Conservation (phyloP, 306 rosid species). For the Gleditsia sinensis region DNA sequence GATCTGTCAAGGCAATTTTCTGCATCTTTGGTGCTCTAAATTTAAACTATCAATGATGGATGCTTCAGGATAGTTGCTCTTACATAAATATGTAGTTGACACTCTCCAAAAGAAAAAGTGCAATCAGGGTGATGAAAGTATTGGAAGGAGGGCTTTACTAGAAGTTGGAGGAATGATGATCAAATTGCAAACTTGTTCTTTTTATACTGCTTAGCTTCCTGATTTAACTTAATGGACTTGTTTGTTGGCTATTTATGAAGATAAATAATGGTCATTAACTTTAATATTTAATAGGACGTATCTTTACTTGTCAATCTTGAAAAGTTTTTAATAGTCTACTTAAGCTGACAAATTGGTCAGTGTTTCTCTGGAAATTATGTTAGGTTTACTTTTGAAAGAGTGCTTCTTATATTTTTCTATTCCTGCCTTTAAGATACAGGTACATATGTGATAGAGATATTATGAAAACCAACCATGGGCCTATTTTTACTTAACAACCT, state of each 20-base stretch:
- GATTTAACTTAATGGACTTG: slow-evolving; percentile 6
- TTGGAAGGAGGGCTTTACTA: background rate
- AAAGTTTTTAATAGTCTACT: background rate
- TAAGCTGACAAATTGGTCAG: background rate
- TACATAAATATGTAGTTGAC: slow-evolving; percentile 29
- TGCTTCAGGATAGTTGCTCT: slow-evolving; percentile 22
- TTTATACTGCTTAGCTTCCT: background rate
- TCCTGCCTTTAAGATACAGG: background rate
- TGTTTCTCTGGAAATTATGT: background rate
- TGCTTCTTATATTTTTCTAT: slow-evolving; percentile 2
- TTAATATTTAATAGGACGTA: slow-evolving; percentile 1
- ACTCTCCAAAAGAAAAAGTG: background rate
- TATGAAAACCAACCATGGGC: background rate
- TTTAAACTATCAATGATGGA: slow-evolving; percentile 1
- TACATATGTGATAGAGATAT: background rate
- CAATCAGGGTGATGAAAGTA: background rate
- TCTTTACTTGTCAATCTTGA: background rate
- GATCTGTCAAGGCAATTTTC: slow-evolving; percentile 76
- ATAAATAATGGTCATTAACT: background rate
- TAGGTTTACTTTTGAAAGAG: slow-evolving; percentile 19
- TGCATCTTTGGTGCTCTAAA: slow-evolving; percentile 25
- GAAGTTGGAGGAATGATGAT: slow-evolving; percentile 6
- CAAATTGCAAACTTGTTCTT: slow-evolving; percentile 5
- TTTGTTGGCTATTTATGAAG: background rate
- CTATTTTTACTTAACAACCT: background rate